A percentile compares a stretch with the other conserved stretches of the same genome.
phyloP scores from a whole-genome alignment of 306 rosid species.

The Lithocarpus polystachyus region DNA sequence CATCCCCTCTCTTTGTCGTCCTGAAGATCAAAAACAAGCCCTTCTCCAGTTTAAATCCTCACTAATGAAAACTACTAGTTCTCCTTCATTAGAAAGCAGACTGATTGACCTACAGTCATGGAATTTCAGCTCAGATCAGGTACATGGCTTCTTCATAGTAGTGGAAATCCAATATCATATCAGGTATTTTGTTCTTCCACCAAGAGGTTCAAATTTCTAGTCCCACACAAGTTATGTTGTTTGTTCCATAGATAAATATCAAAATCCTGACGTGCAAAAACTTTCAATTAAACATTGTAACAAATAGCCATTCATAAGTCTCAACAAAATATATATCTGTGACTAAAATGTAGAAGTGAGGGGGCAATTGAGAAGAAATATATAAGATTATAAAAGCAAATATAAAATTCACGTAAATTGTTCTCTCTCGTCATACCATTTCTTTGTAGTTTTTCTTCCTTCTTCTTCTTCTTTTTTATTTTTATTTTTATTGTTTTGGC shows the following conservation, averaged over 20 bases:
- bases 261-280: too few species aligned
- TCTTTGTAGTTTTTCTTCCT: too few species aligned
- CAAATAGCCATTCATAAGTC: background rate
- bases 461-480: too few species aligned
- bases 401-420: too few species aligned
- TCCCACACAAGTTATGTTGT: background rate
- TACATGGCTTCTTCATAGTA: constrained; percentile 9
- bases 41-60: constrained; percentile 26
- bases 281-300: background rate
- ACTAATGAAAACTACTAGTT: background rate
- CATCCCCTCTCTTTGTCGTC: constrained; percentile 1
- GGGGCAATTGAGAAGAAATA: too few species aligned
- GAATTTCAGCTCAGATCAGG: constrained; percentile 20
- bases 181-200: background rate
- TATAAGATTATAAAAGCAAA: too few species aligned
- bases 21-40: constrained; percentile 14
- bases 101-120: constrained; percentile 15
- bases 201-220: background rate
- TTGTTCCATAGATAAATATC: too few species aligned
- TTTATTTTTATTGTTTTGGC: too few species aligned
- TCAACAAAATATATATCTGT: too few species aligned
- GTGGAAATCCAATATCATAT: constrained; percentile 7
- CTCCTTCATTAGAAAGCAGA: background rate
- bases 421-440: too few species aligned
- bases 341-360: too few species aligned